A percentile compares a stretch with the other conserved stretches of the same genome.
Conservation (phyloP, 306 rosid species). For the Quercus aquifolioides region DNA sequence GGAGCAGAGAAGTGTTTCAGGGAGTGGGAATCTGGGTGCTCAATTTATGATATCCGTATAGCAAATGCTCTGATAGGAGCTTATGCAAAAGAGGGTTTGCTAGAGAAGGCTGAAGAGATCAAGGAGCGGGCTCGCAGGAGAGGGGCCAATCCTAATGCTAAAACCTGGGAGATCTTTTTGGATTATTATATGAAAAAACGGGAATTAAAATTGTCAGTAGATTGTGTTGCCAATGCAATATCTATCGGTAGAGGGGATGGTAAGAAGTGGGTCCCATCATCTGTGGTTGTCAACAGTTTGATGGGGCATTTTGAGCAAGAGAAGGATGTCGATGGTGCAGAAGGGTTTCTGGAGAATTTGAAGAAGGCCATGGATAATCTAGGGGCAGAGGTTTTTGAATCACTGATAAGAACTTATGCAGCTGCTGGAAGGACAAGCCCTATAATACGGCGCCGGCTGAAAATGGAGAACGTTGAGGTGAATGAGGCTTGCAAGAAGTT, state of each 20-base stretch:
- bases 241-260: slow-evolving; percentile 68
- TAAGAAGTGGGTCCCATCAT: slow-evolving; percentile 62
- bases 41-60: slow-evolving; percentile 74
- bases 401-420: slow-evolving; percentile 72
- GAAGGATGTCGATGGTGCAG: slow-evolving; percentile 85
- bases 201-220: slow-evolving; percentile 59
- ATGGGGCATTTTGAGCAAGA: slow-evolving; percentile 70
- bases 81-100: slow-evolving; percentile 52
- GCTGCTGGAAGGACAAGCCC: slow-evolving; percentile 70
- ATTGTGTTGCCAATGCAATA: slow-evolving; percentile 59
- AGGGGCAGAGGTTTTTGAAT: slow-evolving; percentile 62
- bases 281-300: slow-evolving; percentile 35
- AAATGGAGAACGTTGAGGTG: slow-evolving; percentile 85
- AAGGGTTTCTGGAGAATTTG: slow-evolving; percentile 62
- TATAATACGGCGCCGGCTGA: slow-evolving; percentile 52
- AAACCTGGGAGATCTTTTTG: slow-evolving; percentile 77
- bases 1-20: slow-evolving; percentile 88
- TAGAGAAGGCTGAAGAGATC: slow-evolving; percentile 71
- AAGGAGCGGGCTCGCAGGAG: slow-evolving; percentile 58
- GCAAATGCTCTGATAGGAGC: slow-evolving; percentile 70
- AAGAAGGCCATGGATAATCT: slow-evolving; percentile 53
- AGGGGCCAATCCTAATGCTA: slow-evolving; percentile 77
- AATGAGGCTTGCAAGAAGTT: slow-evolving; percentile 56
- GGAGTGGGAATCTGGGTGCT: slow-evolving; percentile 66
- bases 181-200: slow-evolving; percentile 55